Conservation (phyloP, 257 asterid species). For the Cruciata laevipes region DNA sequence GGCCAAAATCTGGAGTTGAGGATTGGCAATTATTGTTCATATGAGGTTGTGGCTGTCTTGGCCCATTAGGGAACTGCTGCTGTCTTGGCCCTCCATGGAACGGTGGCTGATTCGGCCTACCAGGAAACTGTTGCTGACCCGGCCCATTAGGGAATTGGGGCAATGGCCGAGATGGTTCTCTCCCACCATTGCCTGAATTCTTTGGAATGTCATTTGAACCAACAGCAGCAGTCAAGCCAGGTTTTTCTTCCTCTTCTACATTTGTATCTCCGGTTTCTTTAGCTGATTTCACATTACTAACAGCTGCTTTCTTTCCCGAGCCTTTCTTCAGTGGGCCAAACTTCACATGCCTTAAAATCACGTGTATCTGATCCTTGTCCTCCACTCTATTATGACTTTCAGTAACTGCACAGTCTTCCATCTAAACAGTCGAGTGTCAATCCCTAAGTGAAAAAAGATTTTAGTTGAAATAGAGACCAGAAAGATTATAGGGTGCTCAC, state of each 20-base stretch:
- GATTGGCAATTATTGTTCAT: constrained; percentile 22
- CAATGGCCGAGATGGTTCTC: constrained; percentile 15
- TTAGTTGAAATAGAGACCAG: background rate
- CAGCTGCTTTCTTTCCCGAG: constrained; percentile 43
- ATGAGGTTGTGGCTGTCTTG: constrained; percentile 6
- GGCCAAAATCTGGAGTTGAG: constrained; percentile 42
- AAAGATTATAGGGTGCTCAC: constrained; percentile 28
- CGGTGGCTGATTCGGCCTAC: constrained; percentile 19
- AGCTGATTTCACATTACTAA: constrained; percentile 17
- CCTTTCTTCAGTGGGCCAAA: constrained; percentile 60
- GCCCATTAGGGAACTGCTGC: background rate
- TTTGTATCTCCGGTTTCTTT: constrained; percentile 29
- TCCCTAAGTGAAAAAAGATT: background rate
- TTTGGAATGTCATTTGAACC: constrained; percentile 20
- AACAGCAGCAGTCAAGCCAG: constrained; percentile 27
- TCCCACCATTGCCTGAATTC: constrained; percentile 18
- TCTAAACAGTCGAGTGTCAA: constrained; percentile 25
- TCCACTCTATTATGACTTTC: constrained; percentile 58
- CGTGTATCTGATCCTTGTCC: constrained; percentile 50
- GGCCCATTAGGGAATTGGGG: background rate
- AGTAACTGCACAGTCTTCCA: constrained; percentile 49
- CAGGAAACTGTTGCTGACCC: constrained; percentile 19
- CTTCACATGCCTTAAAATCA: constrained; percentile 66
- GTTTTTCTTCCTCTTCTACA: constrained; percentile 15
- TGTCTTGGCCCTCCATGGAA: constrained; percentile 11